Conservation (phyloP, 2,329 filamentous ascomycete species). For the Trichoderma guizhouense region DNA sequence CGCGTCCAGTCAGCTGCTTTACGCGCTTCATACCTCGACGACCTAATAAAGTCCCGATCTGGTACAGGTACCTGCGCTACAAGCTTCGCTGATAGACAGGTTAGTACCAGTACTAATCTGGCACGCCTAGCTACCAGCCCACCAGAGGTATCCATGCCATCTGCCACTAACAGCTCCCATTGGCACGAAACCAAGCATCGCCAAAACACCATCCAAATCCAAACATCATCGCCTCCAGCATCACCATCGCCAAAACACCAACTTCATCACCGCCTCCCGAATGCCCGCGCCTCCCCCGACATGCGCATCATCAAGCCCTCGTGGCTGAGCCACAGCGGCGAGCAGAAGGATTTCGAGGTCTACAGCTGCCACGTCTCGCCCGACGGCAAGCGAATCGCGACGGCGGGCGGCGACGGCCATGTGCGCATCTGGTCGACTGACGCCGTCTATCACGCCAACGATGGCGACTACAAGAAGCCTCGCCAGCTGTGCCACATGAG, state of each 20-base stretch:
- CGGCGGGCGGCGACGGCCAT: slow-evolving; percentile 94
- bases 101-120: neutral
- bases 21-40: neutral
- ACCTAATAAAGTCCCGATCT: neutral
- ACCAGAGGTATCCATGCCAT: neutral
- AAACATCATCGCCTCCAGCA: neutral
- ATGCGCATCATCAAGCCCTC: slow-evolving; percentile 93
- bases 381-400: slow-evolving; percentile 86
- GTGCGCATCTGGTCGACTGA: slow-evolving; percentile 98
- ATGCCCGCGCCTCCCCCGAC: slow-evolving; percentile 22
- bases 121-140: neutral
- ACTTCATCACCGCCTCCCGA: neutral
- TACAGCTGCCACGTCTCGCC: slow-evolving; percentile 98
- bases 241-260: neutral
- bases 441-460: slow-evolving; percentile 77
- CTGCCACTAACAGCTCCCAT: neutral
- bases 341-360: slow-evolving; percentile 97
- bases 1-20: neutral
- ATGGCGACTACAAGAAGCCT: slow-evolving; percentile 69
- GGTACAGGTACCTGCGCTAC: neutral
- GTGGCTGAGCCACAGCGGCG: slow-evolving; percentile 94
- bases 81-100: neutral
- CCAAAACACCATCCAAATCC: neutral
- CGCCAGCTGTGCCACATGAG: slow-evolving; percentile 97
- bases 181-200: neutral